Conservation (phyloP, 106 monocot genomes). For the Dendrobium officinale region DNA sequence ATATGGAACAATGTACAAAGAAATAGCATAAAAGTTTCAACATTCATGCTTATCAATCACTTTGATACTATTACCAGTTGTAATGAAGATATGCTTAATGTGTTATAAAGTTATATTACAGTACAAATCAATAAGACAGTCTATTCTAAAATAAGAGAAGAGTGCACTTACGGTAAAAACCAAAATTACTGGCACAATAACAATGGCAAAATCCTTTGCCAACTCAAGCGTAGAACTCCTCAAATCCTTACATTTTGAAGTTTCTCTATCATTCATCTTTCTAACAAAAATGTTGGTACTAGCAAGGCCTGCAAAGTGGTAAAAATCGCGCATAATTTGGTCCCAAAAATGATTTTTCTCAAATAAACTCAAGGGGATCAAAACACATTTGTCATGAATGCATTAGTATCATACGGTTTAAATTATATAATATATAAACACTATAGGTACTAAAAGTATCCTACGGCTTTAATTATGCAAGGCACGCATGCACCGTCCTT, state of each 20-base stretch:
- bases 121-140: neutral
- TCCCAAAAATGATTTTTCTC: neutral
- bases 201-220: slow-evolving; percentile 42
- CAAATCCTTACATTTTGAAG: slow-evolving; percentile 22
- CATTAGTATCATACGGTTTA: neutral
- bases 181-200: slow-evolving; percentile 64
- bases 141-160: neutral
- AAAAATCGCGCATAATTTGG: neutral
- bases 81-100: neutral
- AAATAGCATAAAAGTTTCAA: neutral
- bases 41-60: neutral
- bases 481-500: neutral
- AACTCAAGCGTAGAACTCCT: slow-evolving; percentile 26
- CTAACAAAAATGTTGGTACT: slow-evolving; percentile 3
- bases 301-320: slow-evolving; percentile 18
- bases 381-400: neutral
- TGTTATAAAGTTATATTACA: neutral
- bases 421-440: neutral
- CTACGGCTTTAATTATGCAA: too few species aligned
- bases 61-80: neutral
- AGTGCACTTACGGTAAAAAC: slow-evolving; percentile 57
- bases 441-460: too few species aligned
- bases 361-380: neutral
- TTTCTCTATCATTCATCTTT: slow-evolving; percentile 37
- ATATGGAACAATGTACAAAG: neutral